Conservation (phyloP, 441 rosid genomes). For the Cnidoscolus chayamansa region DNA sequence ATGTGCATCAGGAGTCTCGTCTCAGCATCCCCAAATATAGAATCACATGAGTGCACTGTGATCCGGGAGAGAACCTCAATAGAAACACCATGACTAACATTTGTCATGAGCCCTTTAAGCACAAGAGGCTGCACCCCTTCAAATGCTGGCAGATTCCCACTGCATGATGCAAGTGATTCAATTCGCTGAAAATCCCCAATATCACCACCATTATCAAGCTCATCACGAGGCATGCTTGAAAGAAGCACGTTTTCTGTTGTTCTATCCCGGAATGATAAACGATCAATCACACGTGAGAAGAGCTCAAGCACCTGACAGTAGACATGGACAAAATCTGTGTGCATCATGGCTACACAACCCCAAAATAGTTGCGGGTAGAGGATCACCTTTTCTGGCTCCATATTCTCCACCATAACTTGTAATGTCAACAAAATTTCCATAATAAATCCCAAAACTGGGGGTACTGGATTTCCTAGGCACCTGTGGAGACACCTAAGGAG, state of each 20-base stretch:
- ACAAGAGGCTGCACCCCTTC: slow-evolving; percentile 99
- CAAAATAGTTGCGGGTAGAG: slow-evolving; percentile 97
- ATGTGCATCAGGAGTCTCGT: slow-evolving; percentile 97
- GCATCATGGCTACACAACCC: slow-evolving; percentile 99
- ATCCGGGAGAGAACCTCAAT: slow-evolving; percentile 85
- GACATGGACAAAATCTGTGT: slow-evolving; percentile 93
- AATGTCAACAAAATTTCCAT: slow-evolving; percentile 95
- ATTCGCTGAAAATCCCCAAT: slow-evolving; percentile 62
- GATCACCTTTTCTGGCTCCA: slow-evolving; percentile 98
- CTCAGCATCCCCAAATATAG: slow-evolving; percentile 88
- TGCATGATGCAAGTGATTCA: slow-evolving; percentile 64
- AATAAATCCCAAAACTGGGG: slow-evolving; percentile 90
- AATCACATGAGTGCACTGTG: slow-evolving; percentile 88
- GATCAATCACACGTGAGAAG: slow-evolving; percentile 82
- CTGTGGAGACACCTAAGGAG: slow-evolving; percentile 96
- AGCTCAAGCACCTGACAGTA: slow-evolving; percentile 98
- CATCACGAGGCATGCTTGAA: slow-evolving; percentile 98
- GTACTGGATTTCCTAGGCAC: slow-evolving; percentile 95
- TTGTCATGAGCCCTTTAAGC: slow-evolving; percentile 93
- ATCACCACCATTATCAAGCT: slow-evolving; percentile 49
- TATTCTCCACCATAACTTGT: slow-evolving; percentile 99
- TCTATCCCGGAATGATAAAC: slow-evolving; percentile 83
- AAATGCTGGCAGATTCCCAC: slow-evolving; percentile 75
- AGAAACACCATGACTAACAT: slow-evolving; percentile 85
- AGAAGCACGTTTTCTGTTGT: slow-evolving; percentile 95